Base-by-base conservation (phyloP, 805 yeast species). In the Barnettozyma sucrosica region DNA sequence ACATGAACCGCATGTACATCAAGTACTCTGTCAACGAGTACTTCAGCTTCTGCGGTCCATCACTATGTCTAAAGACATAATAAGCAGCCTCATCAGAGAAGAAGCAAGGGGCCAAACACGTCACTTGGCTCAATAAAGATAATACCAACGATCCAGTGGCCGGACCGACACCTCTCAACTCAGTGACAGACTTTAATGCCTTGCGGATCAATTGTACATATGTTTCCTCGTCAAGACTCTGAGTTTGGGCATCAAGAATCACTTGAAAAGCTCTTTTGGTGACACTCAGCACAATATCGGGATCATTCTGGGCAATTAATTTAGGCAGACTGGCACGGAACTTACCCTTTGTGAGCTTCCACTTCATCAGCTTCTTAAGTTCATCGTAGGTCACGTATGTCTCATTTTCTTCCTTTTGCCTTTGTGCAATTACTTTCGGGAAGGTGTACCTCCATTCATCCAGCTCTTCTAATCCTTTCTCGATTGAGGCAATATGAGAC, bases 271-370 rank as follows among this genome's bases (percentile, higher is more conserved):
- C 57, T 2, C 42, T 42, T 25, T 26, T 45, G 2, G 55, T 47
- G 3, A 51, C 40, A 8, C 23, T 33, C 1, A 37, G 9, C 8
- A 60, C 59, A 2, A 36, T 23, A 2, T 51, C 46, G 3, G 47
- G 50, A 3, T 48, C 46, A 38, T 61, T 61, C 26, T 61, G 53
- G 3, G 44, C 46, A 4, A 61, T 54, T 23, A 61, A 41, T 26
- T 53, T 55, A 33, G 50, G 52, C 8, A 61, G 36, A 3, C 54
- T 54, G 1, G 64, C 58, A 45, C 64, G 54, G 48, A 53, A 61
- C 25, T 59, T 61, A 0, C 64, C 64, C 52, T 54, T 61, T 13
- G 43, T 49, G n/a, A 61, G 33, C 26, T 61, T 61, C 62, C 62
- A 61, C 2, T 53, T 52, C 57, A 61, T 52, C 25, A 61, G 44